phyloP scores from a whole-genome alignment of 805 yeast genomes.

The Spathaspora girioi region DNA sequence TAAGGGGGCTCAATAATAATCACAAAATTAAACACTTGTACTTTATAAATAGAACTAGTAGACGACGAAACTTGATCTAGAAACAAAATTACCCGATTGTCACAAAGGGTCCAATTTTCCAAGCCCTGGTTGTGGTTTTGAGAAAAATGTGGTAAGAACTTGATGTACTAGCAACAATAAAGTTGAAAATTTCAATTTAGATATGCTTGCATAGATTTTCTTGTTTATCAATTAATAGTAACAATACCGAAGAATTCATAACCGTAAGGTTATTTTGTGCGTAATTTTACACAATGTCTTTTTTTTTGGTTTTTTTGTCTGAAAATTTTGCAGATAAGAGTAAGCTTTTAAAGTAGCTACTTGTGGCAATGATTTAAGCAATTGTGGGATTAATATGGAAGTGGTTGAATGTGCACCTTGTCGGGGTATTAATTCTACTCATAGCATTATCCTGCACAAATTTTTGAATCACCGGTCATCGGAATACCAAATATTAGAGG shows the following conservation, averaged over 20 bases:
- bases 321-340: too few species aligned
- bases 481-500: too few species aligned
- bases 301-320: too few species aligned
- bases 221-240: neutral
- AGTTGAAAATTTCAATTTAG: neutral
- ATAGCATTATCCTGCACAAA: too few species aligned
- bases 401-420: too few species aligned
- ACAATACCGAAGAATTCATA: neutral
- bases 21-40: neutral
- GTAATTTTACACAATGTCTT: neutral
- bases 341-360: too few species aligned
- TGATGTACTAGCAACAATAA: too few species aligned
- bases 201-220: neutral
- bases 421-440: too few species aligned
- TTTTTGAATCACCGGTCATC: too few species aligned
- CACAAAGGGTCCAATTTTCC: neutral
- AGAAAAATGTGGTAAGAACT: neutral
- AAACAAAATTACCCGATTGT: neutral
- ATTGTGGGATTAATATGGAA: too few species aligned
- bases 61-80: neutral
- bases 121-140: neutral
- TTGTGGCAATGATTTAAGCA: too few species aligned
- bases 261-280: neutral
- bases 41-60: neutral
- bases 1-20: neutral